Base-by-base conservation (phyloP, 2,329 filamentous ascomycete genomes). In the Venturia effusa region DNA sequence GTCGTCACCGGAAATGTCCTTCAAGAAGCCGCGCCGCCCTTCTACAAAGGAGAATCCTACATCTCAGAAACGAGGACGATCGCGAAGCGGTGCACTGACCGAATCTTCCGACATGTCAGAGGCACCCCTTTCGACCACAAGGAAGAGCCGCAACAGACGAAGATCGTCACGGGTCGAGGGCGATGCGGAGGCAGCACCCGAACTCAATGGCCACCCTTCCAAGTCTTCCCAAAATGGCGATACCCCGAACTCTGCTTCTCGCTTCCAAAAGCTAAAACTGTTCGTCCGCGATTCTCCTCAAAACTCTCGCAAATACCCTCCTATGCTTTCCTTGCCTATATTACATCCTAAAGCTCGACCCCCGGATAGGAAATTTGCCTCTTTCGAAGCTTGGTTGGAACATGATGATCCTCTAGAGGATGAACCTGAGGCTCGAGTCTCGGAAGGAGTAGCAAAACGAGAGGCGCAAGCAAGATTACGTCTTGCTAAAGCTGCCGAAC, bases 381-480 rank as follows among this genome's bases (percentile, higher is more conserved):
- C 81, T 0, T 83, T 85, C 68, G 73, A 84, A 82, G 77, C 89
- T 82, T 83, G 90, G 89, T 68, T 84, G n/a, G 76, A 81, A 64
- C 74, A 77, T 54, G 80, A 83, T 66, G 79, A 80, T 67, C 75
- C 76, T 37, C 71, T 78, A 40, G 74, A 77, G 39, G 78, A 77
- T 15, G 76, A 78, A 55, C 74, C 77, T 37, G 67, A 74, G 37
- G 69, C 74, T 64, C 70, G 68, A 24, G 69, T 74, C 62, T 72
- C 73, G 7, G 54, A 69, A 13, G 70, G 73, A 4, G 70, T 71
- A 66, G 72, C 71, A 3, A 39, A 45, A 55, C 81, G 82, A 62
- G 92, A 97, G 74, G 92, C 90, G 1, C 76, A 77, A 19, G 76
- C 85, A n/a, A 83, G 94, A 22, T 68, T 85, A 64, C 84, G 84